Base-by-base conservation (phyloP, 352 stramenopile genomes). In the Phytopythium litorale region DNA sequence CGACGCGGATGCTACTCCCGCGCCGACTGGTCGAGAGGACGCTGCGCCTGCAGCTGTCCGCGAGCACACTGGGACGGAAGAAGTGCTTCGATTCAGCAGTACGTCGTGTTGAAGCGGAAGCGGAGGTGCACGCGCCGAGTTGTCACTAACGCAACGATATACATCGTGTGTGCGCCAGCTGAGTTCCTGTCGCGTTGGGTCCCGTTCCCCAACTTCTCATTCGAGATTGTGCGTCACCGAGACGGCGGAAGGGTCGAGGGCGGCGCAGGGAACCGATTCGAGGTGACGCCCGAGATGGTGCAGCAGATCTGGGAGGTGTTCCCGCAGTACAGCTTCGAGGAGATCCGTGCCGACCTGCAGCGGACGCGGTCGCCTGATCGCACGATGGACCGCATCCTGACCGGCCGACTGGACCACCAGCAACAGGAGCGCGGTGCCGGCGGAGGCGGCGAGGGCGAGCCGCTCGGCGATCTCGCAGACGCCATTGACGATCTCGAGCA, bases 11-110 rank as follows among this genome's bases (percentile, higher is more conserved):
- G 25, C 23, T 6, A 55, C n/a, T 23, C 37, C 30, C 5, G 52
- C 21, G 1, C 23, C 50, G 11, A 21, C 59, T 13, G 50, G 13
- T 12, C 11, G 33, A 7, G 61, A 43, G 32, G 30, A 30, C 48
- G 28, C 43, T 15, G 30, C 11, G 8, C 45, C 11, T 9, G 15
- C 18, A 9, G 16, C 28, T 33, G 45, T 19, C 1, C 35, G 35
- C 15, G 42, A 45, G 57, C 54, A 63, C 16, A 7, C 49, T 30
- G 68, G 67, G 19, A 67, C 72, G 1, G 78, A 87, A 30, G 79
- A 88, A 65, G 79, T 89, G 53, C 65, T 92, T 60, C 80, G 80
- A 55, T 87, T 92, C 46, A 92, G 80, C 63, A 92, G 83, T 92
- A 84, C 64, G 83, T 81, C 52, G 25, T 16, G 48, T 55, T 4